phyloP scores from a whole-genome alignment of 208 protist genomes.

The Acanthamoeba lenticulata region DNA sequence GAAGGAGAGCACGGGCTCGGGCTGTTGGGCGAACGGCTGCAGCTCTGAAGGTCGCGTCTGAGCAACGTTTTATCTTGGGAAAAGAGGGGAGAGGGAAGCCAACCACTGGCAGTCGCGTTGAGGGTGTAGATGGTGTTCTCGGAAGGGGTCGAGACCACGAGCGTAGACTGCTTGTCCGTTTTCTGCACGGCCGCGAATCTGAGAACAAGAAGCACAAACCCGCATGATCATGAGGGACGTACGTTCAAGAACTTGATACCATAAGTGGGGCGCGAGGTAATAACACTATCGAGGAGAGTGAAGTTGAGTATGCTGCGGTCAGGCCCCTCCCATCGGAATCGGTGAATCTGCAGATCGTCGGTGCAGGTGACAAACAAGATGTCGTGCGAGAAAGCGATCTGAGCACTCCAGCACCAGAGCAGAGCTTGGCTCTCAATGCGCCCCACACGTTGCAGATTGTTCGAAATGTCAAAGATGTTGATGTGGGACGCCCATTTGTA shows the following conservation, averaged over 20 bases:
- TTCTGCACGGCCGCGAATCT: background rate
- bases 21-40: conserved; percentile 2
- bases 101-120: background rate
- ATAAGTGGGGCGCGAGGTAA: background rate
- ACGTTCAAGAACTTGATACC: conserved; percentile 21
- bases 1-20: background rate
- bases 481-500: conserved; percentile 14
- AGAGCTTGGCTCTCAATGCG: background rate
- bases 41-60: too few species aligned
- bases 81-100: background rate
- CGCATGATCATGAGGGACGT: background rate
- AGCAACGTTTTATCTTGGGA: too few species aligned
- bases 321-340: background rate
- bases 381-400: background rate
- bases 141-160: background rate
- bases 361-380: conserved; percentile 3
- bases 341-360: background rate
- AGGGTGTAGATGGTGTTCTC: background rate
- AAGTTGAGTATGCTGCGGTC: conserved; percentile 2
- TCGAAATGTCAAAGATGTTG: background rate
- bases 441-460: background rate
- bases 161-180: background rate
- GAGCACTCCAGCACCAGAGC: conserved; percentile 12
- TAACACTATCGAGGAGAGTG: background rate
- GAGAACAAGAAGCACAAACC: background rate